Evolutionary conservation across 108 stramenopile species (phyloP), one percentile per base, ranked within the genome.

Genomic region (Nitzschia sp.): DNA sequence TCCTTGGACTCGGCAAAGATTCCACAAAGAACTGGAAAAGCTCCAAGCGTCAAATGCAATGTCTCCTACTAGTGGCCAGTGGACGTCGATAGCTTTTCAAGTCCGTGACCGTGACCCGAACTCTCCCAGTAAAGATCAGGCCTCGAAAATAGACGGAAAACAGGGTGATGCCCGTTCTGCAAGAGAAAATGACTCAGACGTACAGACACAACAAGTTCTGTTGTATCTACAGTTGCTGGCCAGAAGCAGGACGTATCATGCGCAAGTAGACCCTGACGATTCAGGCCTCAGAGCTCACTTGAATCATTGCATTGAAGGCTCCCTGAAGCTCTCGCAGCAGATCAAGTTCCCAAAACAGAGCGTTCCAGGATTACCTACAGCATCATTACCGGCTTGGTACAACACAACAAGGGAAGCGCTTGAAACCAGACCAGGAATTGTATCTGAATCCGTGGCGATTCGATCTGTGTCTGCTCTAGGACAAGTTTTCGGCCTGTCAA

Each of bases 401-500:
- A 53, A 13, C 13, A 54, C 29, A 13, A 28, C 76, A 21, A 63
- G 79, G 15, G 72, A 78, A 34, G 44, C 58, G 11, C 38, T 41
- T 23, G 58, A 68, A 31, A 25, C 25, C 9, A 52, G 64, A 38
- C n/a, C 16, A 0, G 41, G 41, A 0, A 26, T n/a, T n/a, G 69
- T 61, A 6, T 72, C 77, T 2, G 77, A 72, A 36, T 56, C 71
- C 1, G 57, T 66, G 21, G 76, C 75, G 11, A 78, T 85, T 46
- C 66, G 77, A 44, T 76, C 84, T 3, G 84, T 81, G 3, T 75
- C 80, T 21, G 54, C 75, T 29, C 62, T 85, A 0, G 75, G 79
- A 15, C 53, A 85, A 68, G 77, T 85, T 26, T 85, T 78, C 48
- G 84, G 84, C 0, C 69, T 85, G 27, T 81, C 80, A 2, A 73